Base-by-base conservation (phyloP, 2,329 filamentous ascomycete species). In the Botrytis hyacinthi region DNA sequence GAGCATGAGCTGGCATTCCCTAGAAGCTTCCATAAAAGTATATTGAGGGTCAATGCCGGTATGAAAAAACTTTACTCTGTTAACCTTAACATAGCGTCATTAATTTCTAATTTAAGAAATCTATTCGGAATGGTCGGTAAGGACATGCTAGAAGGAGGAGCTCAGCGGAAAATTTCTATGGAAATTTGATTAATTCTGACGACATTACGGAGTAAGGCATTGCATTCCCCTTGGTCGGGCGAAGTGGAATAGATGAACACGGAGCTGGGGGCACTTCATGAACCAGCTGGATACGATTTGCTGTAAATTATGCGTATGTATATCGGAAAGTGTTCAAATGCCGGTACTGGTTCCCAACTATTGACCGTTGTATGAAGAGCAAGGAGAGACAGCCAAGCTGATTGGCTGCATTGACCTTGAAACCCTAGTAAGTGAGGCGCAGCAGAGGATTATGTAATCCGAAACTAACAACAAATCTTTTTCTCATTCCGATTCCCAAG, bases 81-180 rank as follows among this genome's bases (percentile, higher is more conserved):
- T 51, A 51, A 48, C 22, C 32, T 42, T 29, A 29, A 42, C 22
- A 26, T n/a, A 62, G 35, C 22, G 22, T 37, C 59, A 26, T 37
- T 40, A 26, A 4, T 6, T 67, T 66, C 63, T 66, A 66, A 37
- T 37, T 67, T 67, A 67, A 66, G 63, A 67, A 51, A n/a, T 40
- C 22, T 67, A n/a, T 35, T n/a, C 32, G 46, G 46, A 51, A 26
- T 14, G 6, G 16, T 26, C 32, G 63, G 63, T 51, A 54, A 40
- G 44, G 63, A 6, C 20, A 37, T 48, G 44, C 32, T 37, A 10
- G 63, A n/a, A 48, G n/a, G 44, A 67, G 44, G 44, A 67, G 32
- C 63, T n/a, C 5, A 4, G 63, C 22, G 44, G 32, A 51, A 67
- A n/a, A 6, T 51, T 16, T n/a, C 26, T n/a, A 7, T 54, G 26